Evolutionary conservation across 106 monocot genomes (phyloP), one percentile per base, ranked within the genome.

Genomic region (Xerophyta viscosa): DNA sequence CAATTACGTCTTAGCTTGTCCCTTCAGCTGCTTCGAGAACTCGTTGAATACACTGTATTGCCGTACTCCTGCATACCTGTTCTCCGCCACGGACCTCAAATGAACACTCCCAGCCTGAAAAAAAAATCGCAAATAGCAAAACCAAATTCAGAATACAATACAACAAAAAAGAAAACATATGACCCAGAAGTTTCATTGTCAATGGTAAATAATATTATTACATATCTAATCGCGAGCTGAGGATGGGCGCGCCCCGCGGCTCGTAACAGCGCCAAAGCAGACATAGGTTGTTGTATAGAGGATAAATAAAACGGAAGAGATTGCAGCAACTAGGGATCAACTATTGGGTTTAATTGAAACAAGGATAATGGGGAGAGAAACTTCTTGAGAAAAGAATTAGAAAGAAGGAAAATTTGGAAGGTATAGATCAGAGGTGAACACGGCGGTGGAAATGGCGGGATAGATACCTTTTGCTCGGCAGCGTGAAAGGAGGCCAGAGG

Each of bases 11-110:
- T 76, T 80, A 37, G 74, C 82, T 66, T 92, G 79, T 64, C 87
- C 92, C 63, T 83, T 87, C 55, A 93, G 41, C 61, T 83, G 73
- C 71, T 93, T 83, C 6, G 82, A 83, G 30, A 93, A 87, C 68
- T 93, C 92, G 12, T 72, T 87, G 54, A 93, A 84, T 31, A 93
- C 65, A 61, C 87, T 78, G 11, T 83, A 75, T 19, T 66, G 65
- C 1, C 92, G 83, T 61, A 47, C 42, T 41, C 36, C 66, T 28
- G 56, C 46, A 70, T 57, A 26, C 18, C 39, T 65, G 41, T 41
- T 47, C 29, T 24, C 66, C 25, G 17, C 42, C 29, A 43, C 24
- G 41, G 56, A 49, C 27, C 54, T 46, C 27, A 49, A 29, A 43
- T 54, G 50, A n/a, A 57, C 44, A 46, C 22, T 46, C 27, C 41